Percentiles rank a stretch among this genome's conserved stretches.
phyloP scores from a whole-genome alignment of 768 basidiomycete genomes.

The Tricholoma terreum region DNA sequence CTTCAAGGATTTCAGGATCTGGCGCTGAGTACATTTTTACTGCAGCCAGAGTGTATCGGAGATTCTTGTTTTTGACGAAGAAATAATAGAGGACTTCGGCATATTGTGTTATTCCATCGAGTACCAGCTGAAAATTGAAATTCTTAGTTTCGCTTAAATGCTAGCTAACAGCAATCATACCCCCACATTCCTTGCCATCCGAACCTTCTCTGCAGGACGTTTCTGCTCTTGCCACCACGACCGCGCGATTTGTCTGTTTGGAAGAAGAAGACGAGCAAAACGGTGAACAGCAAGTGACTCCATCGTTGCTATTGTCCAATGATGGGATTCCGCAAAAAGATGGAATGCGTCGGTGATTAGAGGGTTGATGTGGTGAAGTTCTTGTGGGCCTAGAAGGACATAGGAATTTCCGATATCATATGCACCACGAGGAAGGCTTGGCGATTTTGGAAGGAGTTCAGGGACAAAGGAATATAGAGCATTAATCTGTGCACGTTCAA shows the following conservation, averaged over 20 bases:
- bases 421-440: background rate
- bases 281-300: background rate
- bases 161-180: too few species aligned
- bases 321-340: background rate
- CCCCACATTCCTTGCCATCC: background rate
- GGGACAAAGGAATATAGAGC: constrained; percentile 9
- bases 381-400: background rate
- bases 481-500: constrained; percentile 3
- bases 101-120: background rate
- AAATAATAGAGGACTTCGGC: background rate
- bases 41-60: background rate
- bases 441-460: background rate
- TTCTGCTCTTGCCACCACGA: background rate
- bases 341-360: background rate
- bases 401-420: background rate
- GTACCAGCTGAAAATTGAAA: too few species aligned
- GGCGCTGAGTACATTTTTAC: background rate
- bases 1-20: background rate
- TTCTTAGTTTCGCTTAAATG: too few species aligned
- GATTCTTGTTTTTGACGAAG: background rate
- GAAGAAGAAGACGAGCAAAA: background rate
- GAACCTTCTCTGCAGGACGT: background rate
- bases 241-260: background rate
- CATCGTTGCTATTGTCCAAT: background rate
- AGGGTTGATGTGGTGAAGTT: background rate